A percentile compares a stretch with the other conserved stretches of the same genome.
Evolutionary conservation across 208 protist species (phyloP).

Genomic region (Herpetomonas samuelpessoai): DNA sequence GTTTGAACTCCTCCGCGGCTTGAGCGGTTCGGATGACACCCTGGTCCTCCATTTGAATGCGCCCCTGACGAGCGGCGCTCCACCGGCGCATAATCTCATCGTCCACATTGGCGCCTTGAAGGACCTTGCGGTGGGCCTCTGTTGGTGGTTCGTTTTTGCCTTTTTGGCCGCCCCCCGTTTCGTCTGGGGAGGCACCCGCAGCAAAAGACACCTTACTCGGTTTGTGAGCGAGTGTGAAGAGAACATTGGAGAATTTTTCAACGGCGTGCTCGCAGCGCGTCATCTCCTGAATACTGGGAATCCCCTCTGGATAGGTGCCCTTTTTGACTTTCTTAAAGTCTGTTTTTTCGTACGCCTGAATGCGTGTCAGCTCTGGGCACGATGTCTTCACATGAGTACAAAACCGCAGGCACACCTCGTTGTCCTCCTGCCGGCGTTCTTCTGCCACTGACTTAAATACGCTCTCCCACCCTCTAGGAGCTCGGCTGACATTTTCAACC

Average conservation of each 20-base stretch:
- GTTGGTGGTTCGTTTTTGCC: slow-evolving; percentile 25
- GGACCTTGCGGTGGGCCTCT: slow-evolving; percentile 47
- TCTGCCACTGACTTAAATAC: slow-evolving; percentile 51
- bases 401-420: slow-evolving; percentile 35
- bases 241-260: slow-evolving; percentile 40
- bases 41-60: slow-evolving; percentile 34
- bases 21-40: slow-evolving; percentile 28
- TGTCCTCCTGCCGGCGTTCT: slow-evolving; percentile 47
- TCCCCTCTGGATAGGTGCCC: slow-evolving; percentile 2
- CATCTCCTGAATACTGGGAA: slow-evolving; percentile 39
- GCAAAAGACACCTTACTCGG: slow-evolving; percentile 71
- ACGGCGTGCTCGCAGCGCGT: slow-evolving; percentile 67
- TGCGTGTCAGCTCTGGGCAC: slow-evolving; percentile 30
- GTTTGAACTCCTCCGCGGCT: slow-evolving; percentile 23
- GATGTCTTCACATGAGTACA: slow-evolving; percentile 35
- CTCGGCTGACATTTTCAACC: slow-evolving; percentile 58
- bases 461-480: slow-evolving; percentile 56
- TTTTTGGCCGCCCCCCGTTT: slow-evolving; percentile 8
- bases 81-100: slow-evolving; percentile 48
- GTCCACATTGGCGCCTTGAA: slow-evolving; percentile 36
- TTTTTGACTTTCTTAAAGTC: neutral
- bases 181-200: slow-evolving; percentile 3
- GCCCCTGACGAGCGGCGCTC: slow-evolving; percentile 33
- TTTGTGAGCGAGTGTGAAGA: slow-evolving; percentile 75
- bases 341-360: slow-evolving; percentile 36